A percentile compares a stretch with the other conserved stretches of the same genome.
These are phyloP conservation scores for Termitomyces sp. DNA, from an alignment of 1,284 basidiomycete genomes.

Conservation along the genomic window DNA sequence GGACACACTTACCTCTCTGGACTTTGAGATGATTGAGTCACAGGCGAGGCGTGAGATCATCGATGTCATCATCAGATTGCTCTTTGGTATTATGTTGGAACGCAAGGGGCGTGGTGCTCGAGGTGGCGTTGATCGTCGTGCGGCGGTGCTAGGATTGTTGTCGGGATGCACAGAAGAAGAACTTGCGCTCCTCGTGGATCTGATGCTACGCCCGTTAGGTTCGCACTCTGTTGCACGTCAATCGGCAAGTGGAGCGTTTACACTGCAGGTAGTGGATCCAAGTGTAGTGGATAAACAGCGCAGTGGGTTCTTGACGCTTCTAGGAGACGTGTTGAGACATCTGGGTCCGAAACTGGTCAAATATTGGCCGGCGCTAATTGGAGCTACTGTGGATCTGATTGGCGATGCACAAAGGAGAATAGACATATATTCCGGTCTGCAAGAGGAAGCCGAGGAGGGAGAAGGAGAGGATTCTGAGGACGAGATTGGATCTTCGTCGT, in stretches of 20 bases:
- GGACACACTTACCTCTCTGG: slow-evolving; percentile 78
- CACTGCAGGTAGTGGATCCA: slow-evolving; percentile 26
- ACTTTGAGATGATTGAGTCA: slow-evolving; percentile 60
- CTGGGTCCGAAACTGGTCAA: slow-evolving; percentile 66
- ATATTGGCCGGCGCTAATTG: slow-evolving; percentile 74
- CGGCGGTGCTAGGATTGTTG: slow-evolving; percentile 75
- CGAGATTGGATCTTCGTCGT: slow-evolving; percentile 1
- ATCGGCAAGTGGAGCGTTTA: slow-evolving; percentile 21
- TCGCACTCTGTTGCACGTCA: slow-evolving; percentile 25
- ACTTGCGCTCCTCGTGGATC: slow-evolving; percentile 73
- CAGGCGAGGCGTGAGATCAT: slow-evolving; percentile 68
- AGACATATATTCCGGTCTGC: slow-evolving; percentile 18
- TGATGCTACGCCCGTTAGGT: slow-evolving; percentile 85
- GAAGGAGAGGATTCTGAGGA: slow-evolving; percentile 1
- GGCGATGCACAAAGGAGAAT: slow-evolving; percentile 61
- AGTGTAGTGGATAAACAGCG: slow-evolving; percentile 65
- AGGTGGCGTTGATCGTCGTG: slow-evolving; percentile 69
- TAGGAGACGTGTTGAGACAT: slow-evolving; percentile 80
- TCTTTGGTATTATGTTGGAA: slow-evolving; percentile 90
- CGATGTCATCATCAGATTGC: slow-evolving; percentile 70
- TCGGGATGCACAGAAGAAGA: slow-evolving; percentile 72
- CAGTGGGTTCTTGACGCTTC: slow-evolving; percentile 76
- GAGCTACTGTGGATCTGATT: slow-evolving; percentile 61
- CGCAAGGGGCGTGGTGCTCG: slow-evolving; percentile 56
- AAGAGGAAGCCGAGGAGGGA: slow-evolving; percentile 8